Conservation (phyloP, 208 protist genomes). For the Tetramitus jugosus region DNA sequence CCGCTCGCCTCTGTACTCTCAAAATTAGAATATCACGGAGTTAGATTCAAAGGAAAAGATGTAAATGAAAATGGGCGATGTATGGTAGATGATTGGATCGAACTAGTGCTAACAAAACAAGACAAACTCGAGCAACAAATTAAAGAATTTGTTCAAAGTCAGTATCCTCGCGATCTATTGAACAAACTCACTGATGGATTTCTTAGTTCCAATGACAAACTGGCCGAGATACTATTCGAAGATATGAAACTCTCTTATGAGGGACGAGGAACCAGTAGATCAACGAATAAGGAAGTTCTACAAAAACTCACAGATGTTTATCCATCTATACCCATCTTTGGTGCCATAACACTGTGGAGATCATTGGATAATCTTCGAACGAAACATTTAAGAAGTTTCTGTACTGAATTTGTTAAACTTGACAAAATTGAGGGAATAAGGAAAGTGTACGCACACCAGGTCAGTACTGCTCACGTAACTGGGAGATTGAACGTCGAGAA, state of each 20-base stretch:
- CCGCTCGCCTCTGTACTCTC: conserved; percentile 21
- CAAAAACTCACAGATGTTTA: neutral
- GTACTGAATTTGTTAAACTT: neutral
- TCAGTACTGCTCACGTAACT: conserved; percentile 38
- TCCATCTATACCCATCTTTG: neutral
- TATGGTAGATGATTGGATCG: too few relatives aligned
- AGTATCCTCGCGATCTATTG: neutral
- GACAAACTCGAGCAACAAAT: neutral
- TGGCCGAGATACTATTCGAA: neutral
- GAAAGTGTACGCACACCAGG: conserved; percentile 29
- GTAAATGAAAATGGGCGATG: too few relatives aligned
- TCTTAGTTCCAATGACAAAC: neutral
- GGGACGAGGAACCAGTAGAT: neutral
- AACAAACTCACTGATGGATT: too few relatives aligned
- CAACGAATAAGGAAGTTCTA: neutral
- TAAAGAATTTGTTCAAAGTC: neutral
- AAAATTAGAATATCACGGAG: conserved; percentile 34
- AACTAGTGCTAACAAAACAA: neutral
- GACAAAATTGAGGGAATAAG: neutral
- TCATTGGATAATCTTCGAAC: neutral
- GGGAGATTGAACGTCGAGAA: conserved; percentile 35
- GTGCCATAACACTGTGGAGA: neutral
- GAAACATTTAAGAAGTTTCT: neutral
- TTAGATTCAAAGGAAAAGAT: conserved; percentile 23
- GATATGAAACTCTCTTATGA: neutral